Percentiles rank a stretch among this genome's conserved stretches.
Evolutionary conservation across 2,329 filamentous ascomycete species (phyloP).

Genomic region (Sporothrix humicola): DNA sequence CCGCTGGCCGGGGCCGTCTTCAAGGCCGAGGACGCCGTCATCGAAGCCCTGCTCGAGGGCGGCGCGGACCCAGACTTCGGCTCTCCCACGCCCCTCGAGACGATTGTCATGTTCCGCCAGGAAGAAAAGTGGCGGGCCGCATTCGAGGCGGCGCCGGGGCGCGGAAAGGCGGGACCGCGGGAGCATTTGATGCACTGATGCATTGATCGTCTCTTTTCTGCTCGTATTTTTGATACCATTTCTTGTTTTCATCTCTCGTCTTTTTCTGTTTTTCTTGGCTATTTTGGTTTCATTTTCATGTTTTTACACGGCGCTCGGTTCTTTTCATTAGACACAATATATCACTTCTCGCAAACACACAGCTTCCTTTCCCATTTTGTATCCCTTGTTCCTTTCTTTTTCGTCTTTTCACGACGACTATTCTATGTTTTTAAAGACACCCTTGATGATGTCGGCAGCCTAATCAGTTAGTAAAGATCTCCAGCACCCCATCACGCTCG

Average conservation of each 20-base stretch:
- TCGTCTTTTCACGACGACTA: no score
- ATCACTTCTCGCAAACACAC: no score
- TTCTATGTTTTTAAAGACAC: neutral
- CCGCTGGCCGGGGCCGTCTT: constrained; percentile 74
- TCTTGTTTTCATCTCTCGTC: no score
- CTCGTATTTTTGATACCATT: no score
- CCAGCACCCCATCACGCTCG: neutral
- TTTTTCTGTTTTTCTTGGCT: no score
- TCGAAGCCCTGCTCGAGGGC: constrained; percentile 60
- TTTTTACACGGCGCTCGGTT: no score
- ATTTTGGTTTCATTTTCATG: no score
- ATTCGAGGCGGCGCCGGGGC: constrained; percentile 57
- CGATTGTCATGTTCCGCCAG: constrained; percentile 59
- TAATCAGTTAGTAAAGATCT: neutral
- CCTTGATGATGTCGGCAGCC: constrained; percentile 31
- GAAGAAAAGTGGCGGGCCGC: constrained; percentile 56
- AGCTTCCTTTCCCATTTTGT: no score
- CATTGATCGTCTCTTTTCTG: no score
- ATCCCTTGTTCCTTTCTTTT: neutral
- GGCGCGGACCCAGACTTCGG: constrained; percentile 62
- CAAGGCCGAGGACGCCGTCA: constrained; percentile 69
- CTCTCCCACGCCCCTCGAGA: constrained; percentile 55
- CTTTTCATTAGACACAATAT: no score
- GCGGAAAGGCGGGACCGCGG: constrained; percentile 48
- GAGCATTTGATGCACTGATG: neutral